A percentile compares a stretch with the other conserved stretches of the same genome.
phyloP scores from a whole-genome alignment of 208 protist genomes.

The Wallacemonas sp. region DNA sequence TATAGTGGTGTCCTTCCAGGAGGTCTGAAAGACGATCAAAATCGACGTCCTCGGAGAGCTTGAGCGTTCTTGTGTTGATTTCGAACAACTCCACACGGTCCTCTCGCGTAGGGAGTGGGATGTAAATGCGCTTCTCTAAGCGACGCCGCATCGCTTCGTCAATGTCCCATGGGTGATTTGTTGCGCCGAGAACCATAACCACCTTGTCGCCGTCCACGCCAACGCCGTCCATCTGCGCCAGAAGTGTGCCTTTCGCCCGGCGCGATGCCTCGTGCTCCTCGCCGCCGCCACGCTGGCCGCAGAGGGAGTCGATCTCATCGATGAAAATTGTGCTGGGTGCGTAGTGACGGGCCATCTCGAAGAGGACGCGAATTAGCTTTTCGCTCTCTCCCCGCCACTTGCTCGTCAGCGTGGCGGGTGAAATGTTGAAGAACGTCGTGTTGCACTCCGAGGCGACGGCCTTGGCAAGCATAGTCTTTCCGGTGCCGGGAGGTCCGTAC shows the following conservation, averaged over 20 bases:
- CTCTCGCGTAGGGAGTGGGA: constrained; percentile 77
- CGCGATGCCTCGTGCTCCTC: constrained; percentile 92
- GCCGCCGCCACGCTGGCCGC: constrained; percentile 77
- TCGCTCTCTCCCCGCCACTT: constrained; percentile 95
- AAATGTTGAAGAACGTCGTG: constrained; percentile 96
- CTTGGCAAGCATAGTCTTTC: constrained; percentile 94
- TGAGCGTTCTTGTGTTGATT: constrained; percentile 78
- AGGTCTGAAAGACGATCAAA: constrained; percentile 70
- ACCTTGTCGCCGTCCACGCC: constrained; percentile 71
- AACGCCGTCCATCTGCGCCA: constrained; percentile 97
- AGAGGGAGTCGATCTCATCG: constrained; percentile 96
- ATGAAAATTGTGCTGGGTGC: constrained; percentile 95
- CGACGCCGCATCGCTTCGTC: constrained; percentile 92
- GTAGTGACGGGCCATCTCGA: constrained; percentile 92
- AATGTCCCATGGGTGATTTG: constrained; percentile 93
- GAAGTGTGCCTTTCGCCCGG: constrained; percentile 99
- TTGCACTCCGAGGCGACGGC: constrained; percentile 90
- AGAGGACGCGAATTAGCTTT: constrained; percentile 93
- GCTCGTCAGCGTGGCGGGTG: constrained; percentile 87
- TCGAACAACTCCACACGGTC: constrained; percentile 83
- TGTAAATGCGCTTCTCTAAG: constrained; percentile 94
- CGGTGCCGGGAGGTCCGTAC: constrained; percentile 93
- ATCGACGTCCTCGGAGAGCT: constrained; percentile 73
- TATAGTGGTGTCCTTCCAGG: constrained; percentile 88
- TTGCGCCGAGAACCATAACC: constrained; percentile 94